Conservation (phyloP, 495 filamentous ascomycete species). For the Aspergillus conjunctus region DNA sequence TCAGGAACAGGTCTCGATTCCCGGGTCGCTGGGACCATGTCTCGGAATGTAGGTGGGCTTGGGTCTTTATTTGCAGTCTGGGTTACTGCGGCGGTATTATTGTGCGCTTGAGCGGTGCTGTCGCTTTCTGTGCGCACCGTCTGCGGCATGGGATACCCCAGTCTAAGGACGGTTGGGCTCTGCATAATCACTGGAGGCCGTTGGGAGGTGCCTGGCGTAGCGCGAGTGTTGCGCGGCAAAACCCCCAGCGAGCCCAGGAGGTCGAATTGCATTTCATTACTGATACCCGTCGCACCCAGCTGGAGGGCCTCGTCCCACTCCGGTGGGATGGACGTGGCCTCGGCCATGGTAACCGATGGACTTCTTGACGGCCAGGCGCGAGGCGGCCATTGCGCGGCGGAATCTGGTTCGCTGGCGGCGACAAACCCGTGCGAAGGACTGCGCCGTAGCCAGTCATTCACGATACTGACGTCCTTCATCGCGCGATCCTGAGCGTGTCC, state of each 20-base stretch:
- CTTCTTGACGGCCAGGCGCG: conserved; percentile 6
- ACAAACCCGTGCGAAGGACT: conserved; percentile 5
- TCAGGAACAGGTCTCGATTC: background rate
- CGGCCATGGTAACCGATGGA: conserved; percentile 5
- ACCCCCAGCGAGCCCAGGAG: conserved; percentile 11
- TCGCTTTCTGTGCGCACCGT: background rate
- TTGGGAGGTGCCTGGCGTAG: background rate
- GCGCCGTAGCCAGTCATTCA: conserved; percentile 8
- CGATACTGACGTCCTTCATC: background rate
- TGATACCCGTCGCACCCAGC: background rate
- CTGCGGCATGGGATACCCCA: background rate
- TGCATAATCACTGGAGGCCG: background rate
- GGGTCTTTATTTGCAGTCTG: background rate
- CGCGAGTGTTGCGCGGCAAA: background rate
- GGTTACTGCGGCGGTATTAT: background rate
- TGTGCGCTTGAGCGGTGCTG: background rate
- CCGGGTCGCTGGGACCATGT: background rate
- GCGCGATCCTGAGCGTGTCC: background rate
- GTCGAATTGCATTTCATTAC: conserved; percentile 9
- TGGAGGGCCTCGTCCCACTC: conserved; percentile 9
- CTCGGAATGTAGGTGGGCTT: background rate
- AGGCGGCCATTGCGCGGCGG: background rate
- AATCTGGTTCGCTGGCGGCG: background rate
- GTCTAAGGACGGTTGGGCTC: background rate
- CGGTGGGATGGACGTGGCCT: conserved; percentile 3